phyloP scores from a whole-genome alignment of 495 filamentous ascomycete genomes.

The Usnea hakonensis region DNA sequence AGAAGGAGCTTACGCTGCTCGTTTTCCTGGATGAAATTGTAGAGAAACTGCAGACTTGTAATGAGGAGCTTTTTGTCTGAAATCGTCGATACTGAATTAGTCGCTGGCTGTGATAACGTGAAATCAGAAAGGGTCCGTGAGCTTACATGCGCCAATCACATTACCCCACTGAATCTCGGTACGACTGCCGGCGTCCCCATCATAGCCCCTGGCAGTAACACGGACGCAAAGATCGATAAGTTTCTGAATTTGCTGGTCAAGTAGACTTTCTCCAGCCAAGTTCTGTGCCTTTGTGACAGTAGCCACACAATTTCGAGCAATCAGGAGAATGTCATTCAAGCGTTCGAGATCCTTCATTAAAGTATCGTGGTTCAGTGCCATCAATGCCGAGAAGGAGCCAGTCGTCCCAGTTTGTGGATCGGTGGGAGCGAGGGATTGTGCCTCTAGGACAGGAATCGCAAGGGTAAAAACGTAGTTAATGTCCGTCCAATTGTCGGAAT shows the following conservation, averaged over 20 bases:
- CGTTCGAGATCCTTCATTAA: constrained; percentile 76
- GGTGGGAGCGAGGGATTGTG: constrained; percentile 55
- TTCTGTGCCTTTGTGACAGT: constrained; percentile 78
- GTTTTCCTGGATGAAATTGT: constrained; percentile 88
- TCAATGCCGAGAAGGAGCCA: constrained; percentile 56
- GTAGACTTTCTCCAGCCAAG: constrained; percentile 66
- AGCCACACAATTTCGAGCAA: constrained; percentile 76
- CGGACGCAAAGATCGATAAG: constrained; percentile 76
- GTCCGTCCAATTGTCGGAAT: constrained; percentile 62
- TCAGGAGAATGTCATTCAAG: constrained; percentile 75
- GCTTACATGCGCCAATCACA: constrained; percentile 56
- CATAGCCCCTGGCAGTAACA: constrained; percentile 83
- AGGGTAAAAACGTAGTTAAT: constrained; percentile 51
- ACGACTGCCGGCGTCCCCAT: constrained; percentile 61
- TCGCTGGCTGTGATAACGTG: neutral
- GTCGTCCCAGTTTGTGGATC: constrained; percentile 48
- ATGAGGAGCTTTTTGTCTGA: constrained; percentile 82
- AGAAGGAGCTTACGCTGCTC: constrained; percentile 85
- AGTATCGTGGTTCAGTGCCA: constrained; percentile 65
- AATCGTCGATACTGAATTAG: constrained; percentile 1
- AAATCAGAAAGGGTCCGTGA: neutral
- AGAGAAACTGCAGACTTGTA: constrained; percentile 79
- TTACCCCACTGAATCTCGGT: constrained; percentile 65
- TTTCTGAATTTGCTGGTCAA: constrained; percentile 77
- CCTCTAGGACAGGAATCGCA: constrained; percentile 54